Percentiles rank a stretch among this genome's conserved stretches.
Evolutionary conservation across 1,284 basidiomycete genomes (phyloP).

Genomic region (Malassezia brasiliensis): DNA sequence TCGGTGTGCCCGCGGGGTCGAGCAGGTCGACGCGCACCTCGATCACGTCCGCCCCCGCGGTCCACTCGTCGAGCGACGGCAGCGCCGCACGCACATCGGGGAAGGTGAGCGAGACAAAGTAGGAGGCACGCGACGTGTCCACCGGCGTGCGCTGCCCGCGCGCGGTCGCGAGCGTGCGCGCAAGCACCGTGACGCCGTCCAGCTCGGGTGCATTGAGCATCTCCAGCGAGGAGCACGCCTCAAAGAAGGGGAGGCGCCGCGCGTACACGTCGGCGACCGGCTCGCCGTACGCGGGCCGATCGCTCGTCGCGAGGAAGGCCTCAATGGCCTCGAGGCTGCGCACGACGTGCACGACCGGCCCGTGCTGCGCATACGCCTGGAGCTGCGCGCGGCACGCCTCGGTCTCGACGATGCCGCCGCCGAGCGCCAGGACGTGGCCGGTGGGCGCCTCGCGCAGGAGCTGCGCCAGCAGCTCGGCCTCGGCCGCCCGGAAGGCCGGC

Average conservation of each 20-base stretch:
- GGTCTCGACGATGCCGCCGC: constrained; percentile 88
- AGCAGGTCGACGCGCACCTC: constrained; percentile 89
- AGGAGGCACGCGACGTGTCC: constrained; percentile 52
- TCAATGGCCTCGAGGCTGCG: constrained; percentile 64
- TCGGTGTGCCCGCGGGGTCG: constrained; percentile 56
- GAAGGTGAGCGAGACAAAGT: constrained; percentile 86
- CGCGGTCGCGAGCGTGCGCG: constrained; percentile 4
- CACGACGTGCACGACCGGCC: constrained; percentile 64
- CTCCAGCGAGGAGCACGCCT: constrained; percentile 71
- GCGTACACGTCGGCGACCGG: constrained; percentile 69
- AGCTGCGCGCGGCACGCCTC: constrained; percentile 57
- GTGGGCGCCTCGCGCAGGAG: constrained; percentile 45
- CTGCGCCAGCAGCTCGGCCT: constrained; percentile 48
- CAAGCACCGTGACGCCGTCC: constrained; percentile 2
- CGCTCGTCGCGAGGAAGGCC: constrained; percentile 73
- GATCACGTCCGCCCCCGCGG: constrained; percentile 78
- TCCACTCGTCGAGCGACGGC: constrained; percentile 62
- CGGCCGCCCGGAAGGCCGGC: constrained; percentile 61
- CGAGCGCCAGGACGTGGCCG: constrained; percentile 60
- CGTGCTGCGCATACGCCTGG: constrained; percentile 58
- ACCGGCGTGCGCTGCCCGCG: neutral
- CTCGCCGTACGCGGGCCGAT: constrained; percentile 62
- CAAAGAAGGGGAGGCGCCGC: constrained; percentile 76
- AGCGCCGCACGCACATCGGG: constrained; percentile 70
- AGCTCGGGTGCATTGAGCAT: neutral